Conservation (phyloP, 1,284 basidiomycete genomes). For the Puccinia novopanici region DNA sequence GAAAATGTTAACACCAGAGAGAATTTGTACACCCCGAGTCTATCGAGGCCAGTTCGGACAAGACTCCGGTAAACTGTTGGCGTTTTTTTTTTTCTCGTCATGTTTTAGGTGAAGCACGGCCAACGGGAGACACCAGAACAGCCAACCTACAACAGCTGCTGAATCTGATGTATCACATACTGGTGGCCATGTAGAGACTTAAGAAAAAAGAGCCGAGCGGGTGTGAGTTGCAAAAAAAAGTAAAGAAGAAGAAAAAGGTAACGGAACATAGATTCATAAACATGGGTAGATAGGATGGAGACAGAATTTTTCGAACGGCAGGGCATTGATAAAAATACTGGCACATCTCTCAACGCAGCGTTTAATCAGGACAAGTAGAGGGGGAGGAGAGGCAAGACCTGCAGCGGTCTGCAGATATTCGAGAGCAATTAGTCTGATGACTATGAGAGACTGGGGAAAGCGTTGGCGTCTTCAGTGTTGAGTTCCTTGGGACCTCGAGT, state of each 20-base stretch:
- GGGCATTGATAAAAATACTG: slow-evolving; percentile 23
- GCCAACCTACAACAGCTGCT: no score
- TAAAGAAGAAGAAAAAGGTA: neutral
- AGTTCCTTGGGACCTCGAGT: slow-evolving; percentile 30
- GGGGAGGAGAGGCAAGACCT: neutral
- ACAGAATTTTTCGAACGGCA: slow-evolving; percentile 19
- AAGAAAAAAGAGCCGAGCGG: neutral
- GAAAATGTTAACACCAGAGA: no score
- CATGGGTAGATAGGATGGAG: slow-evolving; percentile 18
- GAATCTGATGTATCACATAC: no score
- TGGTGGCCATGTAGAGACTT: no score
- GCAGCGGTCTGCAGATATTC: neutral
- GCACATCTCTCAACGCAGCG: slow-evolving; percentile 16
- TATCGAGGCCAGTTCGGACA: no score
- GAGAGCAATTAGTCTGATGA: neutral
- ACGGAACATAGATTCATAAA: slow-evolving; percentile 14
- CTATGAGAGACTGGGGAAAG: slow-evolving; percentile 46
- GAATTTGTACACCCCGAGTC: no score
- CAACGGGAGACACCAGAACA: no score
- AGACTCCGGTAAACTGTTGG: no score
- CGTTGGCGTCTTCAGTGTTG: slow-evolving; percentile 46
- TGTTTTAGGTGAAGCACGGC: no score
- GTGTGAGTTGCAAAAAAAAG: neutral
- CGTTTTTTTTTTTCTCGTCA: no score
- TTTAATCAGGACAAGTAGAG: neutral